Evolutionary conservation across 2,329 filamentous ascomycete genomes (phyloP).

Genomic region (Fonsecaea multimorphosa): DNA sequence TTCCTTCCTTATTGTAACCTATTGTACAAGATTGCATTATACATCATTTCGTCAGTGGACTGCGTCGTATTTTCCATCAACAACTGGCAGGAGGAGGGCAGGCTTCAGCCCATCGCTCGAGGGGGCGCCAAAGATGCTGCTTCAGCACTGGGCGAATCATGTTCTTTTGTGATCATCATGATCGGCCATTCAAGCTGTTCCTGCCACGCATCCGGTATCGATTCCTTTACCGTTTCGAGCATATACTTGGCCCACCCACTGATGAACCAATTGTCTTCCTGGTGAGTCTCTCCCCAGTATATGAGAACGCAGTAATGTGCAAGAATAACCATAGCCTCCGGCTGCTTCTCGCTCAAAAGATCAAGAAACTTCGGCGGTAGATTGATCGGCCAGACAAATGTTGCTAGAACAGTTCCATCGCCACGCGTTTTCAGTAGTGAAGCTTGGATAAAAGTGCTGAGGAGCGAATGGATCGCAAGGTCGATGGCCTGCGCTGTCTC

Average conservation of each 20-base stretch:
- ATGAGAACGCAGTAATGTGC: conserved; percentile 43
- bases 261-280: conserved; percentile 42
- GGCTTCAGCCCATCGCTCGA: not conserved
- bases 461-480: conserved; percentile 42
- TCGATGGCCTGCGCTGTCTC: conserved; percentile 41
- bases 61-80: not conserved
- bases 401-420: conserved; percentile 42
- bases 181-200: conserved; percentile 41
- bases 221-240: conserved; percentile 41
- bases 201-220: conserved; percentile 41
- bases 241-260: conserved; percentile 42
- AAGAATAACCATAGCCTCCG: conserved; percentile 45
- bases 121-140: not conserved
- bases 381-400: conserved; percentile 48
- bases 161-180: conserved; percentile 12
- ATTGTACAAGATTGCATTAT: conserved; percentile 1
- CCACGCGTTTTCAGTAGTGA: conserved; percentile 39
- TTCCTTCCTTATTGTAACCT: not conserved
- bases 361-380: conserved; percentile 46
- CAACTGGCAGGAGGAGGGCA: not conserved
- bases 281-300: conserved; percentile 38
- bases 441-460: conserved; percentile 43
- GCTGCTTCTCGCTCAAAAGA: conserved; percentile 46
- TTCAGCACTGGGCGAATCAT: not conserved
- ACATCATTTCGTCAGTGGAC: not conserved